A percentile compares a stretch with the other conserved stretches of the same genome.
Conservation (phyloP, 805 yeast species). For the Ogataea thermomethanolica region DNA sequence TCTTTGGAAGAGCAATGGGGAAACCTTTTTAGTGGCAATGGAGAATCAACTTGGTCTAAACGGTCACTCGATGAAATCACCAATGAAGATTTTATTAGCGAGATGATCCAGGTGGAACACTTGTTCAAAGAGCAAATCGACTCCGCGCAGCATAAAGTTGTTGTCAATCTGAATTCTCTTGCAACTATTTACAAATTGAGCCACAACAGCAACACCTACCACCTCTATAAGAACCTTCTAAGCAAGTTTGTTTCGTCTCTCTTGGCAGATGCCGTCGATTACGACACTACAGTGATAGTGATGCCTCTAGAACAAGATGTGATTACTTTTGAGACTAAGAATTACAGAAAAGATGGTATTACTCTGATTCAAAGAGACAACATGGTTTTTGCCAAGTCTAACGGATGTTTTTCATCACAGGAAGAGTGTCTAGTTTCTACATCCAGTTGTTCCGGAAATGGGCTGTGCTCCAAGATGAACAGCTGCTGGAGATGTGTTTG, state of each 20-base stretch:
- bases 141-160: slow-evolving; percentile 26
- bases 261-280: slow-evolving; percentile 11
- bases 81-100: slow-evolving; percentile 47
- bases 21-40: slow-evolving; percentile 26
- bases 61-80: slow-evolving; percentile 35
- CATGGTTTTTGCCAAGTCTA: slow-evolving; percentile 11
- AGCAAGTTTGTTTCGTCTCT: slow-evolving; percentile 28
- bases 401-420: slow-evolving; percentile 39
- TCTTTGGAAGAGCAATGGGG: slow-evolving; percentile 38
- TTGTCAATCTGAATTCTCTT: slow-evolving; percentile 43
- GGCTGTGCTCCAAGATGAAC: slow-evolving; percentile 42
- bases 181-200: slow-evolving; percentile 37
- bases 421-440: slow-evolving; percentile 47
- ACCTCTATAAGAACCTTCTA: slow-evolving; percentile 37
- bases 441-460: slow-evolving; percentile 51
- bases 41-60: slow-evolving; percentile 16
- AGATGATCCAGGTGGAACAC: slow-evolving; percentile 45
- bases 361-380: slow-evolving; percentile 25
- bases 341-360: slow-evolving; percentile 5
- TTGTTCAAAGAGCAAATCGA: slow-evolving; percentile 29
- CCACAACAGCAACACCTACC: slow-evolving; percentile 41
- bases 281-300: slow-evolving; percentile 32
- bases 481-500: slow-evolving; percentile 52
- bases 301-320: slow-evolving; percentile 30
- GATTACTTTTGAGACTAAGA: slow-evolving; percentile 17